Percentiles rank a stretch among this genome's conserved stretches.
phyloP scores from a whole-genome alignment of 2,329 filamentous ascomycete genomes.

The Monosporascus ibericus region DNA sequence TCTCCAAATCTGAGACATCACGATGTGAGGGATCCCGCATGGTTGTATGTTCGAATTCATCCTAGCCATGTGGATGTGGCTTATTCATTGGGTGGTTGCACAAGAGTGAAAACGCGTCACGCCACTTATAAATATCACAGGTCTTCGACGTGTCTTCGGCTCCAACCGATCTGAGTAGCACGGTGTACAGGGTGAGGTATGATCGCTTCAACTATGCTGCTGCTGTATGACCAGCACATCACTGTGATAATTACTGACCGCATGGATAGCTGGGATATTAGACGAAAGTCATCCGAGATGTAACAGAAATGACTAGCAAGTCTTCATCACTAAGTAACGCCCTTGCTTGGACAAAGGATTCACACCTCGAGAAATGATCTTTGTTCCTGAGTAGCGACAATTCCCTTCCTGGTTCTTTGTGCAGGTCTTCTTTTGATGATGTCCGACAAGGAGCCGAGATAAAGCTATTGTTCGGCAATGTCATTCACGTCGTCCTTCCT shows the following conservation, averaged over 20 bases:
- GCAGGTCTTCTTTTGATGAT: neutral
- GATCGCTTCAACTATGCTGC: neutral
- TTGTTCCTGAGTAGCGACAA: neutral
- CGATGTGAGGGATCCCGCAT: neutral
- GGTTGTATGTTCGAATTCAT: neutral
- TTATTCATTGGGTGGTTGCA: neutral
- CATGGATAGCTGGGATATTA: neutral
- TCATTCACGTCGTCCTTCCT: neutral
- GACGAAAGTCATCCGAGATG: neutral
- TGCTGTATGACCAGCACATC: neutral
- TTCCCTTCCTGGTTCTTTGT: neutral
- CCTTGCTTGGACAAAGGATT: too few relatives aligned
- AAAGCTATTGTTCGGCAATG: neutral
- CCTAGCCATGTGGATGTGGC: neutral
- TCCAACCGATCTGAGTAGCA: neutral
- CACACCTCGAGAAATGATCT: too few relatives aligned
- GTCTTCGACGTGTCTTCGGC: neutral
- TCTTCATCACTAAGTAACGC: neutral
- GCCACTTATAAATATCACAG: neutral
- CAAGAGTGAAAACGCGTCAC: neutral
- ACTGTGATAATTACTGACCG: neutral
- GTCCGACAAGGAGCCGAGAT: neutral
- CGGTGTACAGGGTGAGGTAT: neutral
- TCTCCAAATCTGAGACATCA: neutral
- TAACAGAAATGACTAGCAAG: neutral